A percentile compares a stretch with the other conserved stretches of the same genome.
Conservation (phyloP, 2,329 filamentous ascomycete species). For the Davidsoniella australis region DNA sequence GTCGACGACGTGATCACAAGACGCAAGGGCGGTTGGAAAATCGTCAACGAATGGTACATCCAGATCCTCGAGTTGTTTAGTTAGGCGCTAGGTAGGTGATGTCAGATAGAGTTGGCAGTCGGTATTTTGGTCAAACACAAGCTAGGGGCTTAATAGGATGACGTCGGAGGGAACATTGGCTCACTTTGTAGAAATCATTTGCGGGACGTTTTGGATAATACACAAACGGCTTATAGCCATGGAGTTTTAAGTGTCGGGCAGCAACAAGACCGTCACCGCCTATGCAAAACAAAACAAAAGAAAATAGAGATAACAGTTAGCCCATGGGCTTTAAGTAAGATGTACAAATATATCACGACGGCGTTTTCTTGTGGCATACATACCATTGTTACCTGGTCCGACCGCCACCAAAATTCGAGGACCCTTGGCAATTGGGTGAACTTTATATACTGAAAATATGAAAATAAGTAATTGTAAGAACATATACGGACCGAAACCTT, state of each 20-base stretch:
- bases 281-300: conserved; percentile 19
- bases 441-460: conserved; percentile 69
- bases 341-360: neutral
- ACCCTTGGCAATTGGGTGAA: conserved; percentile 61
- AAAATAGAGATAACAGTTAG: neutral
- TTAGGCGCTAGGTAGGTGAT: conserved; percentile 48
- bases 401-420: conserved; percentile 72
- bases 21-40: conserved; percentile 48
- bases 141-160: too few species aligned
- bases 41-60: conserved; percentile 70
- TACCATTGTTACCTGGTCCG: conserved; percentile 62
- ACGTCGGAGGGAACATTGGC: conserved; percentile 11
- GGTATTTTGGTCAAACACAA: neutral
- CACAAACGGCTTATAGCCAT: conserved; percentile 73
- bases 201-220: conserved; percentile 90
- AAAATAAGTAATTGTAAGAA: neutral
- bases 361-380: conserved; percentile 12
- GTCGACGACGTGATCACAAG: conserved; percentile 70
- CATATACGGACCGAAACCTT: too few species aligned
- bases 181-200: conserved; percentile 73
- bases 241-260: conserved; percentile 78
- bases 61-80: conserved; percentile 70
- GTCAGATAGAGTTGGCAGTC: conserved; percentile 4
- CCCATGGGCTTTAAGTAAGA: too few species aligned
- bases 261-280: conserved; percentile 91